phyloP scores from a whole-genome alignment of 257 asterid species.

The Knoxia roxburghii region DNA sequence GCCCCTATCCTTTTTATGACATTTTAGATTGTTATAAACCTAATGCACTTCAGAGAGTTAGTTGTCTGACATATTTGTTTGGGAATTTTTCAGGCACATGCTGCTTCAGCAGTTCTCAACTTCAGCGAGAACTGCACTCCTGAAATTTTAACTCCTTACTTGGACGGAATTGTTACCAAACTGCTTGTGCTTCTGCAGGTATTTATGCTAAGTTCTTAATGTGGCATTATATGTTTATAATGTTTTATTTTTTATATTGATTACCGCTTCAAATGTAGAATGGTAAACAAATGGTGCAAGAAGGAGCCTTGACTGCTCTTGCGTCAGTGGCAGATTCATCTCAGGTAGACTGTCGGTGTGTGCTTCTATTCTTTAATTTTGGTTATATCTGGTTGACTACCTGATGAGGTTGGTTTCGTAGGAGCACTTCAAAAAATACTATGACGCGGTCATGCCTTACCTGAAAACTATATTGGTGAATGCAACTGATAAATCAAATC shows the following conservation, averaged over 20 bases:
- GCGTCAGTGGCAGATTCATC: conserved; percentile 99
- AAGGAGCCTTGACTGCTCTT: conserved; percentile 90
- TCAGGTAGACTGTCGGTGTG: conserved; percentile 43
- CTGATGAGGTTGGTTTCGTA: conserved; percentile 27
- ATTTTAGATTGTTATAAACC: not conserved
- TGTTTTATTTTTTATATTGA: not conserved
- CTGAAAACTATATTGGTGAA: conserved; percentile 77
- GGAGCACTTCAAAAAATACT: conserved; percentile 84
- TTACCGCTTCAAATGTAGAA: conserved; percentile 46
- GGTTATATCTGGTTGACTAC: conserved; percentile 3
- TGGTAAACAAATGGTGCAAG: conserved; percentile 97
- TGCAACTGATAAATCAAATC: conserved; percentile 82
- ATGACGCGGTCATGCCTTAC: conserved; percentile 90
- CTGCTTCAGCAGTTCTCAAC: conserved; percentile 93
- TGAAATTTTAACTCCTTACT: conserved; percentile 72
- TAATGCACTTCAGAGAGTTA: not conserved
- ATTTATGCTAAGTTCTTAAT: conserved; percentile 5
- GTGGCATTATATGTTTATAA: not conserved
- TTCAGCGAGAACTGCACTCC: conserved; percentile 94
- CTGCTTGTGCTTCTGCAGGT: conserved; percentile 86
- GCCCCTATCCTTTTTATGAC: not conserved
- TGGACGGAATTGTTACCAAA: conserved; percentile 80
- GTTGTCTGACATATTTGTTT: conserved; percentile 9
- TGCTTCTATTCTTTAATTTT: conserved; percentile 6
- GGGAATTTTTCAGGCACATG: conserved; percentile 69